A percentile compares a stretch with the other conserved stretches of the same genome.
Evolutionary conservation across 306 rosid genomes (phyloP).

Genomic region (Cucurbita ficifolia): DNA sequence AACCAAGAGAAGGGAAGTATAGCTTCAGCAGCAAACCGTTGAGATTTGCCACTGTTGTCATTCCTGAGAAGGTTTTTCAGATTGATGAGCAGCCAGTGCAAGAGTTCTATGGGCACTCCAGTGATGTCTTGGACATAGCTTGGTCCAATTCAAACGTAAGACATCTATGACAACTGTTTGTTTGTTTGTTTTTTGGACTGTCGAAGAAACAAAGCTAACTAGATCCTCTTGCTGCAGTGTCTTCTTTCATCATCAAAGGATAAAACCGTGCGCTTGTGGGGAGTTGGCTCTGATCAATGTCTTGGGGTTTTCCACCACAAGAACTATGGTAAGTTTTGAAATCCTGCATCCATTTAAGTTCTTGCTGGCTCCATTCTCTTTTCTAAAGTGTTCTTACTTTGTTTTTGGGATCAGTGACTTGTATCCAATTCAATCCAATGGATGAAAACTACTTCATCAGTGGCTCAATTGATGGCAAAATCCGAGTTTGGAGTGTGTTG

Average conservation of each 20-base stretch:
- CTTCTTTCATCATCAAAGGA: constrained; percentile 90
- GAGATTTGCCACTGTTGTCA: constrained; percentile 23
- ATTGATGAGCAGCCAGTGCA: constrained; percentile 59
- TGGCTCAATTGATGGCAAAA: constrained; percentile 87
- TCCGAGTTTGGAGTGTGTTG: constrained; percentile 63
- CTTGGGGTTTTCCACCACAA: constrained; percentile 48
- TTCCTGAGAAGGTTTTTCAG: constrained; percentile 55
- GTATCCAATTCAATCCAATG: constrained; percentile 78
- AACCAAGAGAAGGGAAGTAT: constrained; percentile 24
- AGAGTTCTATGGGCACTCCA: constrained; percentile 56
- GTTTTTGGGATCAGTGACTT: constrained; percentile 49
- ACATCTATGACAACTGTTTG: not conserved
- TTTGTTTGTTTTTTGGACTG: not conserved
- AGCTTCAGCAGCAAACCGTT: constrained; percentile 25
- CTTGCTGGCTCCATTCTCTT: not conserved
- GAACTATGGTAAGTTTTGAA: constrained; percentile 45
- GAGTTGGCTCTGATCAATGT: constrained; percentile 41
- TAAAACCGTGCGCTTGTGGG: constrained; percentile 78
- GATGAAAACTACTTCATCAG: constrained; percentile 64
- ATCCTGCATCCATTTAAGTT: not conserved
- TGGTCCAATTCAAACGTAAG: constrained; percentile 91
- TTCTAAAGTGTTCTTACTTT: not conserved
- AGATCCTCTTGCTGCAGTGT: constrained; percentile 33
- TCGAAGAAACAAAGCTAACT: constrained; percentile 8
- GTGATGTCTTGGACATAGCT: constrained; percentile 79